Evolutionary conservation across 2,329 filamentous ascomycete species (phyloP).

Genomic region (Phialophora expanda): DNA sequence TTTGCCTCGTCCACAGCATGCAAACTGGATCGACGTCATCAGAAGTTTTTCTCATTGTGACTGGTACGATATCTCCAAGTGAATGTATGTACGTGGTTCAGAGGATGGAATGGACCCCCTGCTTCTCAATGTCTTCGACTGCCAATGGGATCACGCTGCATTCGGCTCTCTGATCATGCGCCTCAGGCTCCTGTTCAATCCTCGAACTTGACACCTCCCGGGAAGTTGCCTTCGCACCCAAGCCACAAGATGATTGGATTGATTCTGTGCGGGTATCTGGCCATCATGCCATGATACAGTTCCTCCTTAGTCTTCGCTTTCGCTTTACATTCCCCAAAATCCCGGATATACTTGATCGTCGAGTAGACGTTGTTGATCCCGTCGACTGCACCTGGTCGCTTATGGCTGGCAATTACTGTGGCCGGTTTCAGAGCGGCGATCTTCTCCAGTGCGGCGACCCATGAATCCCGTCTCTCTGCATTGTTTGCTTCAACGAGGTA

Average conservation of each 20-base stretch:
- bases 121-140: too few relatives aligned
- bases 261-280: background rate
- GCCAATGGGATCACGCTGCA: too few relatives aligned
- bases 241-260: conserved; percentile 5
- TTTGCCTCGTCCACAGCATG: too few relatives aligned
- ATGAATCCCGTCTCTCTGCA: background rate
- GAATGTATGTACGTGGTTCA: too few relatives aligned
- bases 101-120: too few relatives aligned
- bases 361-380: conserved; percentile 3
- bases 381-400: conserved; percentile 2
- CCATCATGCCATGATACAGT: background rate
- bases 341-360: background rate
- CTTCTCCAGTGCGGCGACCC: background rate
- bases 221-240: background rate
- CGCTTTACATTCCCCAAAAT: background rate
- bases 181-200: background rate
- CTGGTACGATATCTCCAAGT: too few relatives aligned
- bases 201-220: background rate
- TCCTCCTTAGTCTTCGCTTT: background rate
- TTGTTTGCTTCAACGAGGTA: background rate
- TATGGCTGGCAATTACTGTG: background rate
- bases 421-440: conserved; percentile 1
- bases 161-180: too few relatives aligned
- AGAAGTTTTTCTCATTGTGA: too few relatives aligned
- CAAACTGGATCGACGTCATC: too few relatives aligned